phyloP scores from a whole-genome alignment of 164 flowering plant genomes.

The Buxus sempervirens region DNA sequence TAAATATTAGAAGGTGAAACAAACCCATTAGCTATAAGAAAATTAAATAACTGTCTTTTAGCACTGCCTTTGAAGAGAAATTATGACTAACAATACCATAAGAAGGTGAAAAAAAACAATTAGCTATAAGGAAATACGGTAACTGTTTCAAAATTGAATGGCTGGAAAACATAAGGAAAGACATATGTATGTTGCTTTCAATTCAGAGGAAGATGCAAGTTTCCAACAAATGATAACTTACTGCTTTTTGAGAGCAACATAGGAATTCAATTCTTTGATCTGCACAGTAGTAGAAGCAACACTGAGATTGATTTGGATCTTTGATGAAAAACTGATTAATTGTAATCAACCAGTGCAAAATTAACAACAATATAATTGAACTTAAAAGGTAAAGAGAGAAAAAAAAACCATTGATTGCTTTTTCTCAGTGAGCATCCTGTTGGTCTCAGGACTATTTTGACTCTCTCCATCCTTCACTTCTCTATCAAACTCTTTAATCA shows the following conservation, averaged over 20 bases:
- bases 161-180: background rate
- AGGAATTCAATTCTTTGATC: slow-evolving; percentile 91
- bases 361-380: background rate
- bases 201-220: no score
- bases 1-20: background rate
- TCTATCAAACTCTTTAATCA: slow-evolving; percentile 76
- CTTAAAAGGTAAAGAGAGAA: background rate
- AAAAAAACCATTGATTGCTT: slow-evolving; percentile 67
- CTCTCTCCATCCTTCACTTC: slow-evolving; percentile 57
- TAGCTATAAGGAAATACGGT: background rate
- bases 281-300: slow-evolving; percentile 26
- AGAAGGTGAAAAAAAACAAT: background rate
- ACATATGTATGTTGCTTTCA: background rate
- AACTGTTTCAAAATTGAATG: background rate
- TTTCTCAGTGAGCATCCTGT: slow-evolving; percentile 67
- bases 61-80: background rate
- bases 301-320: background rate
- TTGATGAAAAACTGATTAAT: background rate
- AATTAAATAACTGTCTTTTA: background rate
- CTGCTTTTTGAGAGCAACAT: slow-evolving; percentile 86
- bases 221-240: slow-evolving; percentile 32
- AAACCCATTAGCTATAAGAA: background rate
- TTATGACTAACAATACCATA: background rate
- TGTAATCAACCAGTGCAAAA: background rate
- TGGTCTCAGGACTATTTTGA: slow-evolving; percentile 44